phyloP scores from a whole-genome alignment of 164 flowering plant genomes.

The Santalum album region DNA sequence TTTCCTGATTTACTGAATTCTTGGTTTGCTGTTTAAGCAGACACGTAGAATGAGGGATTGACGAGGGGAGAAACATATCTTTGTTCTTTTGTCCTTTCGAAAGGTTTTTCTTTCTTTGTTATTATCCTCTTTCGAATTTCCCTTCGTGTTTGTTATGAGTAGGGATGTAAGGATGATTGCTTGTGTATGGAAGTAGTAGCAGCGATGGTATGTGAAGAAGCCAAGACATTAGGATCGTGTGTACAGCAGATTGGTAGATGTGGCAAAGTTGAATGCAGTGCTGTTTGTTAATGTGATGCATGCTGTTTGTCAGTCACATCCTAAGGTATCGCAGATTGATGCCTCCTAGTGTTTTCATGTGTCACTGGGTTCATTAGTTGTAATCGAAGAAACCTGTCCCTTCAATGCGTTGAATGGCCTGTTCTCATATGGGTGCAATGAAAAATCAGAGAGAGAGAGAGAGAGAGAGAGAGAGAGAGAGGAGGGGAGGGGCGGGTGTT shows the following conservation, averaged over 20 bases:
- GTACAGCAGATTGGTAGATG: too few relatives aligned
- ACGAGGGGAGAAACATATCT: slow-evolving; percentile 1
- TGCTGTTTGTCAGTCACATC: too few relatives aligned
- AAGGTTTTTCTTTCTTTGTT: background rate
- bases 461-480: too few relatives aligned
- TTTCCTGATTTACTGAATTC: slow-evolving; percentile 13
- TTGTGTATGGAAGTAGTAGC: slow-evolving; percentile 24
- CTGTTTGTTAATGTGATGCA: background rate
- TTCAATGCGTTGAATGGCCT: too few relatives aligned
- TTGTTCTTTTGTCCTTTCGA: slow-evolving; percentile 1
- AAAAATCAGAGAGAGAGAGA: too few relatives aligned
- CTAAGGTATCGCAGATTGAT: too few relatives aligned
- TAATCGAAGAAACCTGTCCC: too few relatives aligned
- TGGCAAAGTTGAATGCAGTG: slow-evolving; percentile 6
- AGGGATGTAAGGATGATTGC: slow-evolving; percentile 18
- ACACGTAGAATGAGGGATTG: slow-evolving; percentile 5
- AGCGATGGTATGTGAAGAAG: slow-evolving; percentile 5
- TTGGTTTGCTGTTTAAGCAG: slow-evolving; percentile 12
- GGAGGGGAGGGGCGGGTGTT: too few relatives aligned
- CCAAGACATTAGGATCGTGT: slow-evolving; percentile 11
- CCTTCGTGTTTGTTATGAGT: slow-evolving; percentile 11
- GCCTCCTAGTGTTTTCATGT: too few relatives aligned
- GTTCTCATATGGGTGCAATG: too few relatives aligned
- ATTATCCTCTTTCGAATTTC: background rate
- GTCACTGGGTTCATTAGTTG: too few relatives aligned